Evolutionary conservation across 2,329 filamentous ascomycete genomes (phyloP).

Genomic region (Cordyceps javanica): DNA sequence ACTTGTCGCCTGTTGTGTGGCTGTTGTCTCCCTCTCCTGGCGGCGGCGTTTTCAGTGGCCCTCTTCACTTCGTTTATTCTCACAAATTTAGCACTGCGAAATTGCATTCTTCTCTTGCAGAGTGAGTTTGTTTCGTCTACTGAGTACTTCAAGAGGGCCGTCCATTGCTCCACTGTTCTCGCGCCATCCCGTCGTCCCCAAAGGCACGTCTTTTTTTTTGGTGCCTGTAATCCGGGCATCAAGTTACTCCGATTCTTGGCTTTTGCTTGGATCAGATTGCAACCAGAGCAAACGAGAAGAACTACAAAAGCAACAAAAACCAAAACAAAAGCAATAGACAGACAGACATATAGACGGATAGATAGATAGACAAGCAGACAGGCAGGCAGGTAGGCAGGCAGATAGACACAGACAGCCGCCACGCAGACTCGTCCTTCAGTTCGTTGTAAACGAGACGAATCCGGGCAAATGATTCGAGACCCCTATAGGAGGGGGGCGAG

Average conservation of each 20-base stretch:
- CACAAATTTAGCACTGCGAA: not conserved
- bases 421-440: not conserved
- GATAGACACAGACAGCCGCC: not conserved
- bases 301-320: not conserved
- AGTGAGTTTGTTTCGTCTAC: too few relatives aligned
- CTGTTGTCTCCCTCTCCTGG: not conserved
- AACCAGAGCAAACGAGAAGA: not conserved
- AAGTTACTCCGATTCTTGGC: not conserved
- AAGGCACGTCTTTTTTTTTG: not conserved
- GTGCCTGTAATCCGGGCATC: slow-evolving; percentile 3
- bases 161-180: not conserved
- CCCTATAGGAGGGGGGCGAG: not conserved
- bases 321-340: not conserved
- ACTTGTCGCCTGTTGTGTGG: not conserved
- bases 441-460: slow-evolving; percentile 2
- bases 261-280: not conserved
- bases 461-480: slow-evolving; percentile 1
- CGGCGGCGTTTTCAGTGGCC: not conserved
- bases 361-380: too few relatives aligned
- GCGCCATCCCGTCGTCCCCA: not conserved
- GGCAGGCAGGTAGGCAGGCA: too few relatives aligned
- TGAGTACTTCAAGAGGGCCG: too few relatives aligned
- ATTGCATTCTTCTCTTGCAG: too few relatives aligned
- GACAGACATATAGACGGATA: too few relatives aligned
- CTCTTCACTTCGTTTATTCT: not conserved